Conservation (phyloP, 495 filamentous ascomycete genomes). For the Chaetomidium leptoderma region DNA sequence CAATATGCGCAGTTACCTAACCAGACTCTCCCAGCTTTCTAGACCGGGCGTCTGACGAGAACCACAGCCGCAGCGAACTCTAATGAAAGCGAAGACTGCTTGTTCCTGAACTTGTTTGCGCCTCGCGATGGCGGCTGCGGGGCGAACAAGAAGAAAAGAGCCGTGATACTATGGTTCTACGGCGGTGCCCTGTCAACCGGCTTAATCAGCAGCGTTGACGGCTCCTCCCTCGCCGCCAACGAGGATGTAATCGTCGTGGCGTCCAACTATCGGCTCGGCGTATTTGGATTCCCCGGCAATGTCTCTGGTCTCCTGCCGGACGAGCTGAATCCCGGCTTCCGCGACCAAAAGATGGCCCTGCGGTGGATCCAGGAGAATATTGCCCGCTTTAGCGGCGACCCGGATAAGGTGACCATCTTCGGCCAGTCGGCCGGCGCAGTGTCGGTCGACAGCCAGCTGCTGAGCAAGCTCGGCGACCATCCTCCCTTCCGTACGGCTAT, state of each 20-base stretch:
- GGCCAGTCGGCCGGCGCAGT: not conserved
- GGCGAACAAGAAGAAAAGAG: not conserved
- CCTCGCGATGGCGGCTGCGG: not conserved
- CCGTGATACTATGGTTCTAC: not conserved
- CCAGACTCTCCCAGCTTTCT: too few species aligned
- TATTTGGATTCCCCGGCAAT: not conserved
- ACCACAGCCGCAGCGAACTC: not conserved
- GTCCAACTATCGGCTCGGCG: not conserved
- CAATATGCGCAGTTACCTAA: too few species aligned
- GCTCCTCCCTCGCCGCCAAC: not conserved
- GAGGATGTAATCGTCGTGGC: not conserved
- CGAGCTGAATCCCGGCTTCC: constrained; percentile 5
- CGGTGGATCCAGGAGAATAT: constrained; percentile 1
- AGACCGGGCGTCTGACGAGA: not conserved
- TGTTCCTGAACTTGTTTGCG: not conserved
- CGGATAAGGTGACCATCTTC: constrained; percentile 1
- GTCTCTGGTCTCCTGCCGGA: not conserved
- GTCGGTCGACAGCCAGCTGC: not conserved
- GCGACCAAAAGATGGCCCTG: not conserved
- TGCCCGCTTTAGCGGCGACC: not conserved
- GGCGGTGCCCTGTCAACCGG: not conserved
- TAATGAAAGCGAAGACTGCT: not conserved
- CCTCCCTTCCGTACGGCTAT: not conserved
- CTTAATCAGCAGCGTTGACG: not conserved
- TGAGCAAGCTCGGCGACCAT: not conserved